A percentile compares a stretch with the other conserved stretches of the same genome.
Conservation (phyloP, 2,329 filamentous ascomycete species). For the Lecanicillium sp. region DNA sequence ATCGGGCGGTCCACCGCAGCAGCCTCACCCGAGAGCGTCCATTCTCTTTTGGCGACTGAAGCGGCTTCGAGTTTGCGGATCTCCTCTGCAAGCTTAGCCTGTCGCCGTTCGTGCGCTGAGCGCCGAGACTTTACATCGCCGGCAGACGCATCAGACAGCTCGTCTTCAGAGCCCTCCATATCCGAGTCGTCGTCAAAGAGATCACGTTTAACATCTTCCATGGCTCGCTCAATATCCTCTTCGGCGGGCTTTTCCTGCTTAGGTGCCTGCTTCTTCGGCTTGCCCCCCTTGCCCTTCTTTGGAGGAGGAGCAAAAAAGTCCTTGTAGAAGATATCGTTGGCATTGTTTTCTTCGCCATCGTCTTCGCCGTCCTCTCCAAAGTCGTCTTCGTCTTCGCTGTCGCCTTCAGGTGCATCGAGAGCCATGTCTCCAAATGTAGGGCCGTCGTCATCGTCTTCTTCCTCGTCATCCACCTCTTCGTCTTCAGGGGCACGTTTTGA, state of each 20-base stretch:
- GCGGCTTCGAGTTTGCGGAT: constrained; percentile 86
- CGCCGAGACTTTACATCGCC: constrained; percentile 64
- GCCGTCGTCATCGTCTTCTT: constrained; percentile 66
- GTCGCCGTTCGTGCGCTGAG: constrained; percentile 79
- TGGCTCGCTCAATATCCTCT: constrained; percentile 70
- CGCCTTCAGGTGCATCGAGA: constrained; percentile 65
- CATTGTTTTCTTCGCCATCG: constrained; percentile 58
- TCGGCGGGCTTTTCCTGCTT: constrained; percentile 43
- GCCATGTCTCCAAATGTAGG: constrained; percentile 79
- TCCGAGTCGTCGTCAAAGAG: constrained; percentile 76
- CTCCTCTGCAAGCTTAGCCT: constrained; percentile 79
- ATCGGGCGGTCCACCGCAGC: constrained; percentile 71
- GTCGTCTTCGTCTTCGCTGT: constrained; percentile 54
- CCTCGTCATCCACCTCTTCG: constrained; percentile 40
- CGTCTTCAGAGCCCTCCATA: constrained; percentile 55
- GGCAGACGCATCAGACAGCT: constrained; percentile 57
- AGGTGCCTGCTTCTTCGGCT: constrained; percentile 31
- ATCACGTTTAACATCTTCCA: constrained; percentile 80
- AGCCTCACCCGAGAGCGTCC: constrained; percentile 86
- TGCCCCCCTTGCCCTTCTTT: constrained; percentile 54
- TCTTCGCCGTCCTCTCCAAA: constrained; percentile 43
- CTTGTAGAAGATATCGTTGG: constrained; percentile 82
- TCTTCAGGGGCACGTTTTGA: constrained; percentile 19
- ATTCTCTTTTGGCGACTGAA: constrained; percentile 82
- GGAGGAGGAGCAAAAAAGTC: constrained; percentile 93